Percentiles rank a stretch among this genome's conserved stretches.
Conservation (phyloP, 179 eudicot genomes). For the Spinacia oleracea region DNA sequence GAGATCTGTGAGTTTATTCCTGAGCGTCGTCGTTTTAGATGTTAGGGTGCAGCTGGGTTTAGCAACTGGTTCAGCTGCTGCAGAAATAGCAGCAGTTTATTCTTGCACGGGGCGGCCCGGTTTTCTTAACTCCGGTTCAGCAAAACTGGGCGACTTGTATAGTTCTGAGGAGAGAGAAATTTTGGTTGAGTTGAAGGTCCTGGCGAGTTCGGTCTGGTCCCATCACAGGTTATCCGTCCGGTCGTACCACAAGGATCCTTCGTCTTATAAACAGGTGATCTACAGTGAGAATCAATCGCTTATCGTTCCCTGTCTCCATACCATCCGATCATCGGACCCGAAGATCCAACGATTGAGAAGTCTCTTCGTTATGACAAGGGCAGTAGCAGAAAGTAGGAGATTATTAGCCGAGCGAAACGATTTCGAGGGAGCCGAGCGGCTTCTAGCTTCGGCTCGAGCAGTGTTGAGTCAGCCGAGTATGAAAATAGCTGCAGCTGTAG, state of each 20-base stretch:
- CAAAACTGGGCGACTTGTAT: constrained; percentile 69
- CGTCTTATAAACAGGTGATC: constrained; percentile 50
- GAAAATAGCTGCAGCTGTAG: constrained; percentile 39
- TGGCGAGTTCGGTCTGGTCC: constrained; percentile 40
- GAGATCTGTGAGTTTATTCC: constrained; percentile 51
- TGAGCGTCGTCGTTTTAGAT: constrained; percentile 85
- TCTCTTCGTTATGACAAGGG: constrained; percentile 63
- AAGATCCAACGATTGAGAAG: constrained; percentile 66
- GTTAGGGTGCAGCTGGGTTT: constrained; percentile 54
- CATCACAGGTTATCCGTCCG: constrained; percentile 63
- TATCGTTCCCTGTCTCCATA: constrained; percentile 57
- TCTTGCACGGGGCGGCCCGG: constrained; percentile 63
- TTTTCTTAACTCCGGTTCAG: constrained; percentile 35
- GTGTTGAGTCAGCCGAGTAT: constrained; percentile 57
- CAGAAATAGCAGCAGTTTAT: constrained; percentile 69
- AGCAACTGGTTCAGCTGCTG: constrained; percentile 62
- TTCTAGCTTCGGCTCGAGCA: constrained; percentile 57
- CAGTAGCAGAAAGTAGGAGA: constrained; percentile 75
- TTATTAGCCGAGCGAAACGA: constrained; percentile 56
- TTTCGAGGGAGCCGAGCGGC: constrained; percentile 55
- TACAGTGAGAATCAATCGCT: constrained; percentile 57
- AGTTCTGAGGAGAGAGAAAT: constrained; percentile 79
- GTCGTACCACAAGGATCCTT: constrained; percentile 62
- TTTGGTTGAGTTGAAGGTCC: constrained; percentile 67
- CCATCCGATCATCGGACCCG: constrained; percentile 52